Percentiles rank a stretch among this genome's conserved stretches.
phyloP scores from a whole-genome alignment of 345 rosid genomes.

The Draba incana region DNA sequence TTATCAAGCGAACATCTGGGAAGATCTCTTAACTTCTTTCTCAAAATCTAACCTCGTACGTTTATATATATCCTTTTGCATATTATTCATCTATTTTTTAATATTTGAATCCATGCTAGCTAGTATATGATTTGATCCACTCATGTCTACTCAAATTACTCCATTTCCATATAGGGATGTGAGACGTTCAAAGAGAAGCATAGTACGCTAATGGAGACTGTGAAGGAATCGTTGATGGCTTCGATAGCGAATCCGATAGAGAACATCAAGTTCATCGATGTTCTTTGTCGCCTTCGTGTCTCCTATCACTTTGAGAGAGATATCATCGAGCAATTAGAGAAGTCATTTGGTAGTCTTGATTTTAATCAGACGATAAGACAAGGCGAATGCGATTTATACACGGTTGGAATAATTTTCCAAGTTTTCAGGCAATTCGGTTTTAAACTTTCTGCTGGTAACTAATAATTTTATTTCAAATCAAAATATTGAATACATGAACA shows the following conservation, averaged over 20 bases:
- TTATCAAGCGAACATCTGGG: slow-evolving; percentile 16
- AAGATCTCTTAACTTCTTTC: slow-evolving; percentile 13
- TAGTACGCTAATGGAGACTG: slow-evolving; percentile 12
- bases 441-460: slow-evolving; percentile 29
- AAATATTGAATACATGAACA: background rate
- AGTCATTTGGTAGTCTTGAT: background rate
- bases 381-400: slow-evolving; percentile 15
- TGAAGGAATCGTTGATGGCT: slow-evolving; percentile 15
- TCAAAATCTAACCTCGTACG: slow-evolving; percentile 1
- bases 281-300: slow-evolving; percentile 34
- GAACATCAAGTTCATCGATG: slow-evolving; percentile 33
- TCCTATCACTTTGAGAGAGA: slow-evolving; percentile 30
- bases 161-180: slow-evolving; percentile 9
- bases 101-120: background rate
- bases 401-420: slow-evolving; percentile 31
- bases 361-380: background rate
- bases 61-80: background rate
- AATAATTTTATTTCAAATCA: background rate
- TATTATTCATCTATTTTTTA: background rate
- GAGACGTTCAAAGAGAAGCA: slow-evolving; percentile 20
- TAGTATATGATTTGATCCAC: background rate
- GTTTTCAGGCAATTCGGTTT: slow-evolving; percentile 39
- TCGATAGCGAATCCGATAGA: slow-evolving; percentile 13
- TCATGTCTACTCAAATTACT: background rate
- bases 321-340: slow-evolving; percentile 7